phyloP scores from a whole-genome alignment of 2,329 filamentous ascomycete species.

The Fusarium annulatum region DNA sequence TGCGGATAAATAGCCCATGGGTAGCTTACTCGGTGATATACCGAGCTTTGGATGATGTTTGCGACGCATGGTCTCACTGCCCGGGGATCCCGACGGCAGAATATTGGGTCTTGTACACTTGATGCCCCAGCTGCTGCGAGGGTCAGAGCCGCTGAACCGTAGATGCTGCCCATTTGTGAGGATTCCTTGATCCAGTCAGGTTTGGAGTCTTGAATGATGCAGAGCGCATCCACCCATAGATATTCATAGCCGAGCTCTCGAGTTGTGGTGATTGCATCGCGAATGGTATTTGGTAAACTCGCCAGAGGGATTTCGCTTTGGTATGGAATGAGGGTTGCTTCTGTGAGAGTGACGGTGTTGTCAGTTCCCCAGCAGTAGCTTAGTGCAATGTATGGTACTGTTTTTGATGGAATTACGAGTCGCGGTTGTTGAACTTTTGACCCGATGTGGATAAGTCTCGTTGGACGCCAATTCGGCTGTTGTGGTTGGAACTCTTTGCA shows the following conservation, averaged over 20 bases:
- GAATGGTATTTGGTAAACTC: background rate
- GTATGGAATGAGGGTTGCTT: background rate
- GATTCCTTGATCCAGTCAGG: background rate
- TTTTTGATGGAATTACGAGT: fast-evolving
- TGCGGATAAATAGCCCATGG: slow-evolving; percentile 10
- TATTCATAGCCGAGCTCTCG: background rate
- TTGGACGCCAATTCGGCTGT: background rate
- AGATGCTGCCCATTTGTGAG: background rate
- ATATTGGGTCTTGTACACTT: background rate
- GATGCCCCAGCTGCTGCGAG: background rate
- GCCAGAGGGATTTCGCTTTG: background rate
- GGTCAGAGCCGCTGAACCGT: background rate
- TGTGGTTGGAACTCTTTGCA: background rate
- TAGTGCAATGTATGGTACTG: background rate
- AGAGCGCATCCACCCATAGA: background rate
- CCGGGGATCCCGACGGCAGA: background rate
- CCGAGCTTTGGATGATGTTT: background rate
- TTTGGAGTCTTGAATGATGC: background rate
- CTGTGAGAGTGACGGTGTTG: background rate
- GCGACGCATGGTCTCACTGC: background rate
- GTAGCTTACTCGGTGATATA: background rate
- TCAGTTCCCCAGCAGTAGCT: slow-evolving; percentile 4
- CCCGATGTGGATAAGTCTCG: background rate
- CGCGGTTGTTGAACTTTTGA: background rate
- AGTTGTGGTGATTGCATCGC: background rate